Percentiles rank a stretch among this genome's conserved stretches.
These are phyloP conservation scores for Termitomyces sp. DNA, from an alignment of 768 basidiomycete genomes.

Conservation along the genomic window DNA sequence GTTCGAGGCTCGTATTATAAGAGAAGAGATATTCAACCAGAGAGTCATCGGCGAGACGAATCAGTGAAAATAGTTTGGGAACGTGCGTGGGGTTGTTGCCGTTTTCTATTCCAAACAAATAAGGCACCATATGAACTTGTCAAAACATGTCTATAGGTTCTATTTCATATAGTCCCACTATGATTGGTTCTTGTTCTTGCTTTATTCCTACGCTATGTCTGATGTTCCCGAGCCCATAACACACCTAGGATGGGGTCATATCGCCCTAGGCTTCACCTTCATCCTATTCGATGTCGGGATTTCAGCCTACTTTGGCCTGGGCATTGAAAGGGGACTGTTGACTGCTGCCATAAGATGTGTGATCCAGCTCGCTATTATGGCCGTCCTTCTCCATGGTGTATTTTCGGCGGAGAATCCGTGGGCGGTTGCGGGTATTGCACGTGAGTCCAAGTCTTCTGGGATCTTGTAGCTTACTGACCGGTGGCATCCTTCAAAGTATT, in stretches of 20 bases:
- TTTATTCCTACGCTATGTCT: not conserved
- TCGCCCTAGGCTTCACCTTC: conserved; percentile 71
- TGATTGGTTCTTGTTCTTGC: not conserved
- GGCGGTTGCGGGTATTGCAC: conserved; percentile 69
- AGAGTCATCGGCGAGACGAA: not conserved
- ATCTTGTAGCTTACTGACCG: not conserved
- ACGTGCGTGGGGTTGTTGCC: not conserved
- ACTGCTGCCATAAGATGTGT: conserved; percentile 73
- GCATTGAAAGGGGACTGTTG: conserved; percentile 63
- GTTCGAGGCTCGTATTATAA: not conserved
- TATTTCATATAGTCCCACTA: not conserved
- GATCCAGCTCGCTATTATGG: conserved; percentile 74
- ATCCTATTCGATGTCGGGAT: conserved; percentile 68
- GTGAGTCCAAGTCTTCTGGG: conserved; percentile 41
- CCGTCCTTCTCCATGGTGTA: conserved; percentile 62
- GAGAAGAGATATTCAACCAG: not conserved
- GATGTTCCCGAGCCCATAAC: conserved; percentile 12
- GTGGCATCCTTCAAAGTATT: conserved; percentile 42
- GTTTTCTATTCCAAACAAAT: not conserved
- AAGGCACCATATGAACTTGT: not conserved
- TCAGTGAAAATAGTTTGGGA: not conserved
- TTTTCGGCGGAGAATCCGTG: conserved; percentile 74
- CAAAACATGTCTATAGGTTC: not conserved
- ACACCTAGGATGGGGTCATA: conserved; percentile 65
- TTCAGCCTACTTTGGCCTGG: conserved; percentile 62